Evolutionary conservation across 2,329 filamentous ascomycete genomes (phyloP).

Genomic region (Trichoderma asperellum): DNA sequence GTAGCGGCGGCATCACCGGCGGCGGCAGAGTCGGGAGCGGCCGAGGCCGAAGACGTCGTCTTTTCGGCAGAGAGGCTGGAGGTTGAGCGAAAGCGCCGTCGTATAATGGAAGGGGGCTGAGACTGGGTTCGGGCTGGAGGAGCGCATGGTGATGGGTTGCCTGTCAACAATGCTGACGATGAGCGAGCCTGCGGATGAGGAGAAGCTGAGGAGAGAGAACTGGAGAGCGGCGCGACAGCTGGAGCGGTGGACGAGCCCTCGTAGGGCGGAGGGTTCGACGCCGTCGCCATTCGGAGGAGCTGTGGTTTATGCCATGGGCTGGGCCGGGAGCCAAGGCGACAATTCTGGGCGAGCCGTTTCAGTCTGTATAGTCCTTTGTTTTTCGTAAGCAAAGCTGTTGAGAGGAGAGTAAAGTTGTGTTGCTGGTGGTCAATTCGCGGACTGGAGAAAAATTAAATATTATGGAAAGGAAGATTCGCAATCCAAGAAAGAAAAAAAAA

Average conservation of each 20-base stretch:
- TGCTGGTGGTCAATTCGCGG: neutral
- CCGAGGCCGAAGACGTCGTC: neutral
- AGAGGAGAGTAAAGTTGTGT: neutral
- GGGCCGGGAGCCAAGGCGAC: neutral
- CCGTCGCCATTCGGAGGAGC: slow-evolving; percentile 25
- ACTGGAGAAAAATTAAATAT: neutral
- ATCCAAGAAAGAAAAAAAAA: neutral
- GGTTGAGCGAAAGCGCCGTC: slow-evolving; percentile 1
- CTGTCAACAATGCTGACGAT: neutral
- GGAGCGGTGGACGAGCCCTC: slow-evolving; percentile 32
- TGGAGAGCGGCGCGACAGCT: slow-evolving; percentile 22
- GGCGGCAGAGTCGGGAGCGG: slow-evolving; percentile 1
- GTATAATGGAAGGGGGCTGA: neutral
- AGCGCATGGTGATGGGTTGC: neutral
- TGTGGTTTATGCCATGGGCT: slow-evolving; percentile 33
- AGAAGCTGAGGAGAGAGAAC: neutral
- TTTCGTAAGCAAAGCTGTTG: neutral
- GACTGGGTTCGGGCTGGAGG: neutral
- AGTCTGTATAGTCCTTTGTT: neutral
- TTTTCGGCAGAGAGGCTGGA: slow-evolving; percentile 4
- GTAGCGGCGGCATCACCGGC: neutral
- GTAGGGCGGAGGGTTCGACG: slow-evolving; percentile 33
- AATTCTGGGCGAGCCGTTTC: neutral
- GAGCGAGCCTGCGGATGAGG: neutral
- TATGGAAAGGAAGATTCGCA: neutral